Conservation (phyloP, 2,329 filamentous ascomycete genomes). For the Cercospora sp. region DNA sequence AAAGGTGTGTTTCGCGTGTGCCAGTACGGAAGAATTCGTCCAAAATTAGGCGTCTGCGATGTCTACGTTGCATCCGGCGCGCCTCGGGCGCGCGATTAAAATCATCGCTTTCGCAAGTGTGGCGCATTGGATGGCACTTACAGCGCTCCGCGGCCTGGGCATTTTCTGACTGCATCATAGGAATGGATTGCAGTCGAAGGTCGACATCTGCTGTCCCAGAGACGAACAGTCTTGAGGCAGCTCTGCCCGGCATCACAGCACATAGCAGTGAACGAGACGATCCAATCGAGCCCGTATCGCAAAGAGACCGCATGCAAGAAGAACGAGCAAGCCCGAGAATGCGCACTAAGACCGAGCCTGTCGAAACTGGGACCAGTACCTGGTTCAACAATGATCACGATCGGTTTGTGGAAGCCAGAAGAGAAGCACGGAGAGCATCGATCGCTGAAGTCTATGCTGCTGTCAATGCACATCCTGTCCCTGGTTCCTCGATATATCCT, state of each 20-base stretch:
- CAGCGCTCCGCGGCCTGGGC: slow-evolving; percentile 9
- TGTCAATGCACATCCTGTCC: slow-evolving; percentile 7
- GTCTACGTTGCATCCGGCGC: not conserved
- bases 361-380: not conserved
- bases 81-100: not conserved
- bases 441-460: slow-evolving; percentile 1
- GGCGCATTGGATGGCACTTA: not conserved
- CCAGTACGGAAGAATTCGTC: not conserved
- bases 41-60: not conserved
- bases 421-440: slow-evolving; percentile 1
- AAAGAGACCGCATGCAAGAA: not conserved
- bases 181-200: slow-evolving; percentile 2
- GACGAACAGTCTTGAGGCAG: not conserved
- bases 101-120: not conserved
- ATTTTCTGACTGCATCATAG: slow-evolving; percentile 3
- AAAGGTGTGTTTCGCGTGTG: slow-evolving; percentile 3
- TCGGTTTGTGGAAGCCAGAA: not conserved
- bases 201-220: not conserved
- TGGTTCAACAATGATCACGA: slow-evolving; percentile 9
- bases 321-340: not conserved
- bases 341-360: slow-evolving; percentile 5
- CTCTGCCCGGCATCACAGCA: not conserved
- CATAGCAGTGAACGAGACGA: not conserved
- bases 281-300: not conserved
- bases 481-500: slow-evolving; percentile 11